A percentile compares a stretch with the other conserved stretches of the same genome.
These are phyloP conservation scores for Penicillium egyptiacum DNA, from an alignment of 495 filamentous ascomycete species.

Conservation along the genomic window DNA sequence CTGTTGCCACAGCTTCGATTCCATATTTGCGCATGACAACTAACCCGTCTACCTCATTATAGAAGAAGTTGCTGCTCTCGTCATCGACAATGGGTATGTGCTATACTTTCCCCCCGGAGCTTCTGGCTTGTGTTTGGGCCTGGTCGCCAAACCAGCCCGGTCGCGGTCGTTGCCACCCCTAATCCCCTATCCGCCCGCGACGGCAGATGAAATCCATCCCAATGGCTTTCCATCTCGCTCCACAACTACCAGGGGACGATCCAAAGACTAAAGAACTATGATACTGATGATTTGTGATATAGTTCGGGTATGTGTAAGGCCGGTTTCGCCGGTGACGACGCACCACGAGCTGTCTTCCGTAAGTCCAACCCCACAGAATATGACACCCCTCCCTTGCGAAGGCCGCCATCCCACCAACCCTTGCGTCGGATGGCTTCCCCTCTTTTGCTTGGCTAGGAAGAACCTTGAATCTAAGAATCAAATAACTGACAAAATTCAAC, in stretches of 20 bases:
- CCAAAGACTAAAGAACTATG: constrained; percentile 8
- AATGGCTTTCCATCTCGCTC: constrained; percentile 17
- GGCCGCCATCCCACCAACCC: constrained; percentile 24
- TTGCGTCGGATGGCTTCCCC: constrained; percentile 29
- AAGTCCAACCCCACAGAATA: constrained; percentile 58
- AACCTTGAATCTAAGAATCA: background rate
- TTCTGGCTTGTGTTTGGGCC: constrained; percentile 24
- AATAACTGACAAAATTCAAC: constrained; percentile 15
- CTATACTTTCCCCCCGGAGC: constrained; percentile 21
- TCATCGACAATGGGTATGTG: constrained; percentile 99
- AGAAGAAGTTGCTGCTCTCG: constrained; percentile 99
- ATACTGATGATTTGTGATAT: constrained; percentile 51
- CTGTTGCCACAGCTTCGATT: constrained; percentile 1
- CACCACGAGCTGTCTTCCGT: constrained; percentile 99
- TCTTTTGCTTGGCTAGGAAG: background rate
- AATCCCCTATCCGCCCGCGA: constrained; percentile 21
- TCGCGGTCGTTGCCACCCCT: constrained; percentile 29
- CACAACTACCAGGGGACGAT: constrained; percentile 9
- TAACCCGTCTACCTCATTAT: constrained; percentile 53
- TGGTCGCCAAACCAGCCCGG: constrained; percentile 24
- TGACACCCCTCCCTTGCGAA: constrained; percentile 21
- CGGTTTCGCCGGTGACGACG: constrained; percentile 99
- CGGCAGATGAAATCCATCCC: constrained; percentile 19
- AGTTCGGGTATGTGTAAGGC: constrained; percentile 99
- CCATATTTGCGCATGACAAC: constrained; percentile 27